phyloP scores from a whole-genome alignment of 2,329 filamentous ascomycete species.

The Curvularia spicifera region DNA sequence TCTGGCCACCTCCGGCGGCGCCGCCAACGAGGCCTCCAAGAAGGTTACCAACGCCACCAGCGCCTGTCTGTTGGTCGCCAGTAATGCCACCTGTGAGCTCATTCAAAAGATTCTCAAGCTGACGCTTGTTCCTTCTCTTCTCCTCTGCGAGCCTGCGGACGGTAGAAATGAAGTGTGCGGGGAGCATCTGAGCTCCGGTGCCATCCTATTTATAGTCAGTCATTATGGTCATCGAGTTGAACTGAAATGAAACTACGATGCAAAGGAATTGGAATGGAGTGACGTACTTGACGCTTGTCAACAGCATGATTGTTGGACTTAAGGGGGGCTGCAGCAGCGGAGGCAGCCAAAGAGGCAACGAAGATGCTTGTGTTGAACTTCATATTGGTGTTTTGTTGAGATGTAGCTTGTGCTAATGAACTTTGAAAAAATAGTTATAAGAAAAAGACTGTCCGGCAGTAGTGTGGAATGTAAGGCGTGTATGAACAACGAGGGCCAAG shows the following conservation, averaged over 20 bases:
- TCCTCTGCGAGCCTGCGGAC: conserved; percentile 31
- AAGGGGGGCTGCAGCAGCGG: conserved; percentile 37
- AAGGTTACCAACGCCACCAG: conserved; percentile 12
- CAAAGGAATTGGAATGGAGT: neutral
- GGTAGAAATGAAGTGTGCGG: conserved; percentile 33
- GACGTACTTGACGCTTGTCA: conserved; percentile 35
- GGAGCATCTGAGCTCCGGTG: conserved; percentile 26
- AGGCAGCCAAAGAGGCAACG: conserved; percentile 35
- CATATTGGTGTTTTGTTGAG: conserved; percentile 26
- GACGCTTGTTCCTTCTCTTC: conserved; percentile 33
- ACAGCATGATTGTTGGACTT: conserved; percentile 18
- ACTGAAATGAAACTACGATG: no score
- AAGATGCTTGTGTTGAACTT: conserved; percentile 39
- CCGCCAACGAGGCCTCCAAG: conserved; percentile 10
- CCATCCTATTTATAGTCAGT: conserved; percentile 22
- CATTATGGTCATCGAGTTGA: no score
- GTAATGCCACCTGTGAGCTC: conserved; percentile 14
- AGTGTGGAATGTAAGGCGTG: conserved; percentile 13
- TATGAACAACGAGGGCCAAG: conserved; percentile 14
- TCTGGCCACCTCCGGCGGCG: neutral
- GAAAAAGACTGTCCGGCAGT: conserved; percentile 39
- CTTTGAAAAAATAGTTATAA: conserved; percentile 1
- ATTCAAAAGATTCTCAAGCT: conserved; percentile 36
- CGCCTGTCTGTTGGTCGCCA: conserved; percentile 11
- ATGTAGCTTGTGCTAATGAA: neutral